Conservation (phyloP, 179 eudicot genomes). For the Corrigiola litoralis region DNA sequence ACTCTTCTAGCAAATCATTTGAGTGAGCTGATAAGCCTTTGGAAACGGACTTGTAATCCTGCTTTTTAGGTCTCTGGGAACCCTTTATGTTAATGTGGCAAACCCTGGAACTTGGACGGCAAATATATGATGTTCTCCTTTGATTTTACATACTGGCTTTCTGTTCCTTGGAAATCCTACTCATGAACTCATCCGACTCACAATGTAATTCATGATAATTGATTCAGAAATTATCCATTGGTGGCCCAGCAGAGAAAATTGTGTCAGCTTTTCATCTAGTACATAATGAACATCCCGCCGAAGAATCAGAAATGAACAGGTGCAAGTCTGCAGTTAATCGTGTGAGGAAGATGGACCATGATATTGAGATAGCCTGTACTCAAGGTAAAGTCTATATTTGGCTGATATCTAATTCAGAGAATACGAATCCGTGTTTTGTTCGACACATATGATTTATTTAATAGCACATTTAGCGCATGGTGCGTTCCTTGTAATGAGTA, state of each 20-base stretch:
- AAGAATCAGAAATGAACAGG: constrained; percentile 65
- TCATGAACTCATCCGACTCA: background rate
- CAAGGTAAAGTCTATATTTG: constrained; percentile 44
- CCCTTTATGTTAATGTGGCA: background rate
- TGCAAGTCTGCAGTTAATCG: constrained; percentile 76
- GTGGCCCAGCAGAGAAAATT: constrained; percentile 79
- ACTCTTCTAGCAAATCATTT: background rate
- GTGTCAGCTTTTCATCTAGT: constrained; percentile 82
- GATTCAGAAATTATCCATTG: constrained; percentile 75
- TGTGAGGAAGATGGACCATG: constrained; percentile 82
- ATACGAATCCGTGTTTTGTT: background rate
- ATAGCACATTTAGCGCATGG: background rate
- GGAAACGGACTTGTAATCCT: background rate
- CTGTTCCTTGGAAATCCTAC: background rate
- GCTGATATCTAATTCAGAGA: background rate
- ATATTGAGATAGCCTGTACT: constrained; percentile 63
- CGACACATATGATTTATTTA: background rate
- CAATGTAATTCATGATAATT: background rate
- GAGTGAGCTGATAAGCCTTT: background rate
- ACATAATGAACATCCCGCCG: constrained; percentile 53
- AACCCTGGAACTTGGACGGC: background rate
- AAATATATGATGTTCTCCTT: background rate
- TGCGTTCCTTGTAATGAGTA: constrained; percentile 11
- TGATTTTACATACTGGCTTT: background rate
- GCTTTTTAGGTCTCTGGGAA: background rate